phyloP scores from a whole-genome alignment of 768 basidiomycete genomes.

The Guyanaporus albipodus region DNA sequence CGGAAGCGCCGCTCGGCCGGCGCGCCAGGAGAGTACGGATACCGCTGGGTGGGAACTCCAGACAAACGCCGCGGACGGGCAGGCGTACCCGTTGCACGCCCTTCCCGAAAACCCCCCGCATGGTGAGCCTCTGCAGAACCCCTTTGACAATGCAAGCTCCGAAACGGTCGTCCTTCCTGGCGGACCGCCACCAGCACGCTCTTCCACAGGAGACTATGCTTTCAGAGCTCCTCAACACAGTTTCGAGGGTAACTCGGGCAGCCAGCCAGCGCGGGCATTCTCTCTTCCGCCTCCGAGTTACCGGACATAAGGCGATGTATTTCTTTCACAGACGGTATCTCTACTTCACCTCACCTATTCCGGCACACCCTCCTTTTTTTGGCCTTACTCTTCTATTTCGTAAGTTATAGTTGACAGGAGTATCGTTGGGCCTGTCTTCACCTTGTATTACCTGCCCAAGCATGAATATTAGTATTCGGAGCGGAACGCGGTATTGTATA shows the following conservation, averaged over 20 bases:
- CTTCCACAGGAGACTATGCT: constrained; percentile 19
- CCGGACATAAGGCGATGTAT: constrained; percentile 1
- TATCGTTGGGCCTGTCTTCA: neutral
- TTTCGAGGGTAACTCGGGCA: constrained; percentile 12
- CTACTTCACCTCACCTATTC: neutral
- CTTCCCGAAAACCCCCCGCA: constrained; percentile 11
- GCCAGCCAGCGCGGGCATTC: neutral
- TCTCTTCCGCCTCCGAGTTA: constrained; percentile 25
- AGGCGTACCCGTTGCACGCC: constrained; percentile 21
- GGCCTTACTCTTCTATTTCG: constrained; percentile 2
- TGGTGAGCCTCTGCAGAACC: constrained; percentile 19
- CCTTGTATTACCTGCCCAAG: constrained; percentile 17
- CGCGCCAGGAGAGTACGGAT: constrained; percentile 30
- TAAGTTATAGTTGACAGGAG: constrained; percentile 26
- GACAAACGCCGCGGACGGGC: constrained; percentile 25
- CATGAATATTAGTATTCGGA: constrained; percentile 1
- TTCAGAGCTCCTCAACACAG: constrained; percentile 25
- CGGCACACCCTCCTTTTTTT: constrained; percentile 6
- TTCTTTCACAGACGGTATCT: neutral
- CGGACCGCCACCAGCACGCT: constrained; percentile 6
- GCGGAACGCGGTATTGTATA: neutral
- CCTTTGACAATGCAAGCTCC: constrained; percentile 20
- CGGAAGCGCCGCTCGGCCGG: constrained; percentile 8
- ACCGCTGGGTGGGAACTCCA: constrained; percentile 29
- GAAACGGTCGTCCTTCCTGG: constrained; percentile 19